phyloP scores from a whole-genome alignment of 306 rosid species.

The Canavalia ensiformis region DNA sequence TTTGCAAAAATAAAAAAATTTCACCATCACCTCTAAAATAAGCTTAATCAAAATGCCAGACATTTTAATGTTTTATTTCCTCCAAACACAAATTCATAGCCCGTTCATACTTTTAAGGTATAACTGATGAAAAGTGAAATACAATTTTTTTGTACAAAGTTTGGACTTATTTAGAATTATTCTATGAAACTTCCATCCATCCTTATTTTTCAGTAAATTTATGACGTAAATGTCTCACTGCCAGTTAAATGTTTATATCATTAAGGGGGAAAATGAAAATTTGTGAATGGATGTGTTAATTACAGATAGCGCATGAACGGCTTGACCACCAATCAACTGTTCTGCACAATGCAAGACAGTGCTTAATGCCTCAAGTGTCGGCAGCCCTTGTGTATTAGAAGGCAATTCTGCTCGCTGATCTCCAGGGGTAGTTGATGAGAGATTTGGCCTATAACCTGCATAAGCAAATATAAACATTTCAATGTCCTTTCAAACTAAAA shows the following conservation, averaged over 20 bases:
- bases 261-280: conserved; percentile 15
- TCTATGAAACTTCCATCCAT: conserved; percentile 32
- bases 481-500: conserved; percentile 36
- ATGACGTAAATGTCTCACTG: neutral
- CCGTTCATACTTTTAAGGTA: conserved; percentile 23
- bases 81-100: conserved; percentile 2
- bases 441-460: conserved; percentile 62
- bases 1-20: conserved; percentile 12
- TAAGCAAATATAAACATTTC: conserved; percentile 43
- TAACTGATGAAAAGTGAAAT: neutral
- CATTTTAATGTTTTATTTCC: neutral
- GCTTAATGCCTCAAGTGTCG: conserved; percentile 84
- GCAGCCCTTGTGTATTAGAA: conserved; percentile 80
- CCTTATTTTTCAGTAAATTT: neutral
- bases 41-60: conserved; percentile 31
- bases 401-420: conserved; percentile 76
- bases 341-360: conserved; percentile 79
- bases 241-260: conserved; percentile 7
- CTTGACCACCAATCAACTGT: conserved; percentile 72
- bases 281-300: conserved; percentile 46
- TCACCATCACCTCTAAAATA: conserved; percentile 27
- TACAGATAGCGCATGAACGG: conserved; percentile 90
- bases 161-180: conserved; percentile 8
- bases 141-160: neutral
- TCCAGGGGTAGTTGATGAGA: conserved; percentile 58